These are phyloP conservation scores for Blyttiomyces sp. DNA, from an alignment of 371 early-diverging fungal species.

Conservation along the genomic window DNA sequence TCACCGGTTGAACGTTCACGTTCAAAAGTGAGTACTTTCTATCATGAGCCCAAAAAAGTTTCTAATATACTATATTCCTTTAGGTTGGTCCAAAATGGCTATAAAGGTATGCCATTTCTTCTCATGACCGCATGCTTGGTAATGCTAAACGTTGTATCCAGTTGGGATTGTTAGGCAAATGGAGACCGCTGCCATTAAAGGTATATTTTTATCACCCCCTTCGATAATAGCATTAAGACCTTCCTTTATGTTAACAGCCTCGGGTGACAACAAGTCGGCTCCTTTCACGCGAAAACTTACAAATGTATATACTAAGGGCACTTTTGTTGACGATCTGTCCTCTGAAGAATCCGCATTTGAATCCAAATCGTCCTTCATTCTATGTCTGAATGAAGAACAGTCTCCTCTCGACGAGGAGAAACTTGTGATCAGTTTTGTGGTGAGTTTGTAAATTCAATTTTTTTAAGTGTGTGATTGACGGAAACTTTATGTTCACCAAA, in stretches of 20 bases:
- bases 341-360: constrained; percentile 2
- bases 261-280: constrained; percentile 64
- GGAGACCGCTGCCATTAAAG: constrained; percentile 83
- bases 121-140: background rate
- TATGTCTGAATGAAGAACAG: constrained; percentile 57
- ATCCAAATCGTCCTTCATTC: constrained; percentile 36
- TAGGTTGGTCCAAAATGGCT: constrained; percentile 75
- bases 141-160: too few relatives aligned
- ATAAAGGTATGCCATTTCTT: constrained; percentile 43
- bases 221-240: background rate
- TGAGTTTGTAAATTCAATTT: constrained; percentile 16
- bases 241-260: constrained; percentile 36
- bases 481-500: background rate
- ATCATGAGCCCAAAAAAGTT: background rate
- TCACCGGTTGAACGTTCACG: constrained; percentile 73
- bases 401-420: constrained; percentile 47
- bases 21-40: constrained; percentile 54
- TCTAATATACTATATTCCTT: background rate
- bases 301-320: constrained; percentile 75
- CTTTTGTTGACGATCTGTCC: constrained; percentile 68
- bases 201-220: constrained; percentile 5
- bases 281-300: constrained; percentile 74
- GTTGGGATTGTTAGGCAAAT: constrained; percentile 83
- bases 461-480: background rate
- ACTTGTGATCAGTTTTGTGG: constrained; percentile 16